Evolutionary conservation across 202 grass and related monocot genomes (phyloP).

Genomic region (Eragrostis tef): DNA sequence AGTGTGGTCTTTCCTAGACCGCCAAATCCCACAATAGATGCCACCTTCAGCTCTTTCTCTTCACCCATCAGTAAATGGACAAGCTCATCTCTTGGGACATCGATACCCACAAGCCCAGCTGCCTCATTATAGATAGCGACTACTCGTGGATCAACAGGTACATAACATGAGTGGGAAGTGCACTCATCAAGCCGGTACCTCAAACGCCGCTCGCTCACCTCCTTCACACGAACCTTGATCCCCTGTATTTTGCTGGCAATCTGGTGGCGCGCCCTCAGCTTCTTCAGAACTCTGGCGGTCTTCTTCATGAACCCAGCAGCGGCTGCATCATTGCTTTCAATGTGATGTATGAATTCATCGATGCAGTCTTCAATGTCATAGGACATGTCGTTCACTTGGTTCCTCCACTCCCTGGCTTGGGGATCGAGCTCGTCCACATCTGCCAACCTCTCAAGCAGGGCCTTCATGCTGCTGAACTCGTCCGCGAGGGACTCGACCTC

Average conservation of each 20-base stretch:
- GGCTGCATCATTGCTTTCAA: not conserved
- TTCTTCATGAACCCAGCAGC: not conserved
- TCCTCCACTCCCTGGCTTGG: not conserved
- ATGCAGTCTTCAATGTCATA: slow-evolving; percentile 35
- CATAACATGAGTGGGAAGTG: not conserved
- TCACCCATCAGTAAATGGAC: not conserved
- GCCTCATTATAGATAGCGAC: not conserved
- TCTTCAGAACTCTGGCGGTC: not conserved
- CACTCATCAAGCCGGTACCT: slow-evolving; percentile 14
- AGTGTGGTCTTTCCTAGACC: slow-evolving; percentile 28
- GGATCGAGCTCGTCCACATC: not conserved
- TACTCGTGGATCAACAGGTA: not conserved
- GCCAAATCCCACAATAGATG: slow-evolving; percentile 19
- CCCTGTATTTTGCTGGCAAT: not conserved
- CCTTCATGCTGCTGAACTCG: slow-evolving; percentile 10
- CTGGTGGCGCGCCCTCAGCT: not conserved
- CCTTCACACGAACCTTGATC: not conserved
- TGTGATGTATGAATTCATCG: not conserved
- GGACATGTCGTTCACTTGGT: not conserved
- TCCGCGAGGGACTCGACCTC: not conserved
- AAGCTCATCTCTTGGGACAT: slow-evolving; percentile 2
- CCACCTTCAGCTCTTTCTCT: not conserved
- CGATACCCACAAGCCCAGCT: slow-evolving; percentile 3
- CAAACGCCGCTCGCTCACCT: not conserved
- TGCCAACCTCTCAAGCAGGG: slow-evolving; percentile 13